Conservation (phyloP, 768 basidiomycete genomes). For the Rhizopogon roseolus region DNA sequence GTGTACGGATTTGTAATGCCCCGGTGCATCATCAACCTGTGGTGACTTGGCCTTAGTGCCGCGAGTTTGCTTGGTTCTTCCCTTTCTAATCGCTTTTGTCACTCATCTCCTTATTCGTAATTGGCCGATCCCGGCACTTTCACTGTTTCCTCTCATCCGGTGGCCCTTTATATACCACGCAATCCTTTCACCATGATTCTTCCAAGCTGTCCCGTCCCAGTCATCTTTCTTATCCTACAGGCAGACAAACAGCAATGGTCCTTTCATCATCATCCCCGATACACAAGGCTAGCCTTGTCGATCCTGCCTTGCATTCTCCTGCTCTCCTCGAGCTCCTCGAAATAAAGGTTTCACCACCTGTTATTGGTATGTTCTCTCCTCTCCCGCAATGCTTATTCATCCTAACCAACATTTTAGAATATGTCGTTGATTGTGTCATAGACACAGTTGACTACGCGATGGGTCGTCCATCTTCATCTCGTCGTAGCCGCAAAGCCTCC, state of each 20-base stretch:
- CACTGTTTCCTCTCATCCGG: constrained; percentile 7
- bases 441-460: constrained; percentile 77
- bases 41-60: constrained; percentile 13
- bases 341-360: constrained; percentile 51
- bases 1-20: background rate
- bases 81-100: constrained; percentile 25
- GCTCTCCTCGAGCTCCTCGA: constrained; percentile 67
- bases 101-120: constrained; percentile 22
- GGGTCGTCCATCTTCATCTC: constrained; percentile 56
- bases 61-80: background rate
- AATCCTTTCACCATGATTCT: constrained; percentile 9
- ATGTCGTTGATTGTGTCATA: constrained; percentile 60
- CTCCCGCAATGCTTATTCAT: background rate
- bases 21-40: constrained; percentile 5
- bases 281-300: constrained; percentile 53
- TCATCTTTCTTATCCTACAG: constrained; percentile 2
- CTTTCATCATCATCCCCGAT: constrained; percentile 23
- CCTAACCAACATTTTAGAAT: constrained; percentile 39
- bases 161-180: constrained; percentile 27
- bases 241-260: constrained; percentile 6
- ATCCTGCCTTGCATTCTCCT: constrained; percentile 57
- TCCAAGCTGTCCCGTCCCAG: background rate
- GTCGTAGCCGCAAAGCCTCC: constrained; percentile 41
- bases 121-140: constrained; percentile 31
- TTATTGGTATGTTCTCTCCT: constrained; percentile 52